Evolutionary conservation across 2,329 filamentous ascomycete species (phyloP).

Genomic region (Fusarium beomiforme): DNA sequence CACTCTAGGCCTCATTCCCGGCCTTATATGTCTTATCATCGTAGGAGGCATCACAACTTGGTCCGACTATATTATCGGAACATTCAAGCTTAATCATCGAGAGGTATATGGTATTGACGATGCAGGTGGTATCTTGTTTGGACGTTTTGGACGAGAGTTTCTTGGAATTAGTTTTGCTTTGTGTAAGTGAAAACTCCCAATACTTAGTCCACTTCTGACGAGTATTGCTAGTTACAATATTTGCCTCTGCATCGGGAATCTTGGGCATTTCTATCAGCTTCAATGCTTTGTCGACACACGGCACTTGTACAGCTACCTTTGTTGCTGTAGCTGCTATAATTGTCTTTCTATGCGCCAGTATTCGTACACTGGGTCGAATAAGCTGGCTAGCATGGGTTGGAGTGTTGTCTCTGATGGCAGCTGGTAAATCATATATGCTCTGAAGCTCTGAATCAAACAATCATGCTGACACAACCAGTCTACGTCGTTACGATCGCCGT

Average conservation of each 20-base stretch:
- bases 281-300: slow-evolving; percentile 53
- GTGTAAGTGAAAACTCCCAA: slow-evolving; percentile 31
- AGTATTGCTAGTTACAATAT: slow-evolving; percentile 23
- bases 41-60: slow-evolving; percentile 59
- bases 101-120: slow-evolving; percentile 65
- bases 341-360: slow-evolving; percentile 45
- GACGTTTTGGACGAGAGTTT: slow-evolving; percentile 56
- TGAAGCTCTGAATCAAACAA: too few species aligned
- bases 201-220: background rate
- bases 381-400: slow-evolving; percentile 47
- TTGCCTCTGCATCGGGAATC: slow-evolving; percentile 32
- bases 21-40: slow-evolving; percentile 54
- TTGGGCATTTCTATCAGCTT: slow-evolving; percentile 51
- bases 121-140: slow-evolving; percentile 59
- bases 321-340: slow-evolving; percentile 48
- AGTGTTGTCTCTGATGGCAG: slow-evolving; percentile 30
- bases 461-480: slow-evolving; percentile 2
- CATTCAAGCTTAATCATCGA: slow-evolving; percentile 61
- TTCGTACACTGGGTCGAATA: slow-evolving; percentile 47
- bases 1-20: slow-evolving; percentile 57
- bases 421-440: background rate
- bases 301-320: slow-evolving; percentile 52
- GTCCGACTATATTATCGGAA: slow-evolving; percentile 59
- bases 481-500: slow-evolving; percentile 40
- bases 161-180: slow-evolving; percentile 51